These are phyloP conservation scores for Plasmodium cynomolgi DNA, from an alignment of 169 alveolate genomes.

Conservation along the genomic window DNA sequence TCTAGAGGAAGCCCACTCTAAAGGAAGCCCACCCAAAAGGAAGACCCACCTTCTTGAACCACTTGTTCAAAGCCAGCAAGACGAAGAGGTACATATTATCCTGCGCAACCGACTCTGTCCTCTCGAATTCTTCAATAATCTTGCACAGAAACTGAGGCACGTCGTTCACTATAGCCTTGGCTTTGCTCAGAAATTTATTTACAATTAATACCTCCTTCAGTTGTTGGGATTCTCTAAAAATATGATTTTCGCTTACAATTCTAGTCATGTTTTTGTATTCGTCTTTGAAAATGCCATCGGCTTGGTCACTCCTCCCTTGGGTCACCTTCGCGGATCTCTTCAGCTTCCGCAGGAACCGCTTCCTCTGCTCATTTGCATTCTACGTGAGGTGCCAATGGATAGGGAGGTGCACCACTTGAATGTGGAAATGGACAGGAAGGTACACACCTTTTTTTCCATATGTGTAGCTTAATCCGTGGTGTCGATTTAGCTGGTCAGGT, in stretches of 20 bases:
- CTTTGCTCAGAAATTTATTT: constrained; percentile 42
- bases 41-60: constrained; percentile 44
- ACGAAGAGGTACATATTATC: constrained; percentile 50
- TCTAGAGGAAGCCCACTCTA: neutral
- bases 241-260: constrained; percentile 25
- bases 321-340: constrained; percentile 36
- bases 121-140: constrained; percentile 47
- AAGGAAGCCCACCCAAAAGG: too few relatives aligned
- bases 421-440: neutral
- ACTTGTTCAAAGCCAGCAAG: constrained; percentile 51
- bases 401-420: neutral
- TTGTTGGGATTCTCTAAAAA: constrained; percentile 25
- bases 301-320: neutral
- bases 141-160: constrained; percentile 51
- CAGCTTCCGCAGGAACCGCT: constrained; percentile 20
- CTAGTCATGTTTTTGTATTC: constrained; percentile 40
- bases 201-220: constrained; percentile 48
- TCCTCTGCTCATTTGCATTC: constrained; percentile 69
- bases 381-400: neutral
- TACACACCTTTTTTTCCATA: neutral
- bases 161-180: constrained; percentile 19
- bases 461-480: neutral
- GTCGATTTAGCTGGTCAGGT: neutral
- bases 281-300: constrained; percentile 28
- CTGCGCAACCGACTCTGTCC: constrained; percentile 25